Evolutionary conservation across 495 filamentous ascomycete species (phyloP).

Genomic region (Hypoxylon lienhwacheense): DNA sequence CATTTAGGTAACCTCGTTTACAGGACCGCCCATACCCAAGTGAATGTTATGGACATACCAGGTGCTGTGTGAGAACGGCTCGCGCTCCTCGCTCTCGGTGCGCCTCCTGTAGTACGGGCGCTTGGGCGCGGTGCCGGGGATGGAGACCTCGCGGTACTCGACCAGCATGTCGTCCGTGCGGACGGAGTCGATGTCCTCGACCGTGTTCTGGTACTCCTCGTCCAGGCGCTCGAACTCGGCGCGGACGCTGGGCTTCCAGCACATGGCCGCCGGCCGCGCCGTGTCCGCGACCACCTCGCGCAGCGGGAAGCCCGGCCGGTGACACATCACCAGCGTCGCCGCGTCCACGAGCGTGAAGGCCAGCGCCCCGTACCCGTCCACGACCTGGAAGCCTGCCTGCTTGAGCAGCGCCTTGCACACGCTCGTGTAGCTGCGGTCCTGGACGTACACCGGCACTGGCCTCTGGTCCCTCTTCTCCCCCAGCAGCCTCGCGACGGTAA

Average conservation of each 20-base stretch:
- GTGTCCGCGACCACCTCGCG: constrained; percentile 37
- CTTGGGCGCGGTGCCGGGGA: background rate
- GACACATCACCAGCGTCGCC: constrained; percentile 24
- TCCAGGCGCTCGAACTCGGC: background rate
- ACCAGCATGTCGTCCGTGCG: background rate
- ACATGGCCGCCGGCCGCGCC: constrained; percentile 35
- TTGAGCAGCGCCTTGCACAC: background rate
- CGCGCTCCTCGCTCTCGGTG: background rate
- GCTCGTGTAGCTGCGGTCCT: background rate
- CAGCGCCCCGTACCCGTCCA: background rate
- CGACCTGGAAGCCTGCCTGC: background rate
- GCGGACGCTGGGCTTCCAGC: constrained; percentile 16
- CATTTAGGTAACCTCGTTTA: no score
- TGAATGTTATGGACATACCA: constrained; percentile 13
- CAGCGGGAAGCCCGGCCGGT: constrained; percentile 23
- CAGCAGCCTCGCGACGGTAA: background rate
- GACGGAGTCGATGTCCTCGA: background rate
- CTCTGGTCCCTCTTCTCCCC: background rate
- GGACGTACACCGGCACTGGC: background rate
- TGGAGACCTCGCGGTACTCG: background rate
- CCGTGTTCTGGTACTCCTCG: no score
- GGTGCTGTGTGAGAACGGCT: background rate
- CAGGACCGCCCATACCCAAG: no score
- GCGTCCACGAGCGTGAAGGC: constrained; percentile 37
- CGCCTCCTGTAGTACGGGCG: no score